phyloP scores from a whole-genome alignment of 257 asterid genomes.

The Jacaranda copaia region DNA sequence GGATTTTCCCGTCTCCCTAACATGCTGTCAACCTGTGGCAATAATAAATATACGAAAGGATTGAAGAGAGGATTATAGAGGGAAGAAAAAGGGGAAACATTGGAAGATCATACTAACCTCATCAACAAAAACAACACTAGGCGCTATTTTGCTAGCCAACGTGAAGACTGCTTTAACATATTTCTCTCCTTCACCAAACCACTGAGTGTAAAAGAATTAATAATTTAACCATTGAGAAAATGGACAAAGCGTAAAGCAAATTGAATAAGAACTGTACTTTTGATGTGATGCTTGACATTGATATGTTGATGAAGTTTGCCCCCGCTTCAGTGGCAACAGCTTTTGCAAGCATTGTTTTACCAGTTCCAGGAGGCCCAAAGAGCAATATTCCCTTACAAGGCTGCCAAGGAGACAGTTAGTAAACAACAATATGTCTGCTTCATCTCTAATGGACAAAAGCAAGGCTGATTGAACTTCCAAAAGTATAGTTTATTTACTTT shows the following conservation, averaged over 20 bases:
- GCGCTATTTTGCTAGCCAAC: constrained; percentile 61
- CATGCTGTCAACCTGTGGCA: constrained; percentile 61
- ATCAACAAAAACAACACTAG: constrained; percentile 64
- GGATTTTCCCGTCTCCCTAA: constrained; percentile 56
- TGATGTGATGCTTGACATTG: constrained; percentile 61
- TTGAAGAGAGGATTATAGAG: neutral
- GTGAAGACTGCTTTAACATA: constrained; percentile 64
- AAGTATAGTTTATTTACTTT: constrained; percentile 45
- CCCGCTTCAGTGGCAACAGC: constrained; percentile 66
- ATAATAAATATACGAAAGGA: neutral
- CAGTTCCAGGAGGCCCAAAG: constrained; percentile 68
- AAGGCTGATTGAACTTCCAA: neutral
- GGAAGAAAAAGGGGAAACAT: neutral
- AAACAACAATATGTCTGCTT: neutral
- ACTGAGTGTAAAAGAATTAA: constrained; percentile 41
- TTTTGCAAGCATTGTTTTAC: constrained; percentile 66
- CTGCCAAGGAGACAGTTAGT: constrained; percentile 42
- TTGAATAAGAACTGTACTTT: constrained; percentile 43
- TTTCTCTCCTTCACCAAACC: constrained; percentile 67
- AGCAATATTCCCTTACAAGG: constrained; percentile 68
- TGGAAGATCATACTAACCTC: constrained; percentile 44
- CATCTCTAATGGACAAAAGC: neutral
- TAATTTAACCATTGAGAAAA: constrained; percentile 5
- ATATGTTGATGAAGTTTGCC: constrained; percentile 62
- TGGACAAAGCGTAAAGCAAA: neutral